Base-by-base conservation (phyloP, 805 yeast genomes). In the Yamadazyma sp. region DNA sequence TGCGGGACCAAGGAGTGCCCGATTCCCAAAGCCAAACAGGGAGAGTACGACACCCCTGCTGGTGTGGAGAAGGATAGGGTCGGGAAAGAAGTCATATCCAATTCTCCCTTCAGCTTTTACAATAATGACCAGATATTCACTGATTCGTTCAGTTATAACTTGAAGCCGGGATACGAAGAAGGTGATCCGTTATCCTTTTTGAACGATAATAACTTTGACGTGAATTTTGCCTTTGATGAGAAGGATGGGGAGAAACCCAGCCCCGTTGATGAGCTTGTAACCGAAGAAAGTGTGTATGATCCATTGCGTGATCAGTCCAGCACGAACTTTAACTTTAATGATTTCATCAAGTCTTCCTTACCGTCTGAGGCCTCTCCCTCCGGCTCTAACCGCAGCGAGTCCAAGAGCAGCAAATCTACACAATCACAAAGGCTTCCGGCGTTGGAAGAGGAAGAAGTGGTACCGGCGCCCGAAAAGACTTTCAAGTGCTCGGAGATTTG, bases 401-500 rank as follows among this genome's bases (percentile, higher is more conserved):
- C 11, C 3, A 9, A 29, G 5, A n/a, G 22, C 8, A 7, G 11
- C 11, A n/a, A n/a, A n/a, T n/a, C n/a, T n/a, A 15, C 32, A 15
- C 24, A 19, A 20, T 16, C 16, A 20, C 17, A 18, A 6, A n/a
- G 9, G 5, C 6, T 9, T 8, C 11, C 57, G 22, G 12, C 43
- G 45, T 10, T 58, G 56, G 38, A 31, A 10, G 39, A 35, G 15
- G 39, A 37, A 14, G 69, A 58, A 39, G 76, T 79, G 19, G 90
- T 87, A 3, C 95, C 95, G 5, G 76, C 83, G 4, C 83, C 78
- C 6, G 83, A 80, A 40, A 63, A 61, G 12, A 70, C 75, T 10
- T 57, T 78, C 47, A 79, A 78, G 54, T 93, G 99, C 61, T 78
- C 95, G 0, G 96, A 89, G 49, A 83, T 91, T 11, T 93, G 99